A percentile compares a stretch with the other conserved stretches of the same genome.
These are phyloP conservation scores for Trichoderma cornu-damae DNA, from an alignment of 2,329 filamentous ascomycete species.

Conservation along the genomic window DNA sequence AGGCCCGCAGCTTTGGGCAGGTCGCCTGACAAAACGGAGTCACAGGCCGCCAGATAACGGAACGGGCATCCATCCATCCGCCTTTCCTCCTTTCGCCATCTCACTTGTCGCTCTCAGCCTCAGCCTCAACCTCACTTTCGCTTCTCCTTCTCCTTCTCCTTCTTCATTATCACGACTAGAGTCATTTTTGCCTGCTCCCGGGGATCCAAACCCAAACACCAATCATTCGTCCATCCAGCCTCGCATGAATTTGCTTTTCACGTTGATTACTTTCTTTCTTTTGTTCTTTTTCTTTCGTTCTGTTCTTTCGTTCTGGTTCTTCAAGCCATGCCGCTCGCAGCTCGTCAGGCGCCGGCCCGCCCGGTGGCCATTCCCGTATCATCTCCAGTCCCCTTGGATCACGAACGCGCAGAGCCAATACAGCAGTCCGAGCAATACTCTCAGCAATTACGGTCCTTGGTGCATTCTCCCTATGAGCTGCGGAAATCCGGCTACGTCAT, in stretches of 20 bases:
- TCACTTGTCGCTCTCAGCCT: not conserved
- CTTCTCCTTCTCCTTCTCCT: not conserved
- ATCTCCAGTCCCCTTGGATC: not conserved
- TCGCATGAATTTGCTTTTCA: too few relatives aligned
- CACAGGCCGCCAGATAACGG: too few relatives aligned
- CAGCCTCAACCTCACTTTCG: not conserved
- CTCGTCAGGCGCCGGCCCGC: not conserved
- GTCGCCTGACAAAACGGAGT: too few relatives aligned
- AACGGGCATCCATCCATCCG: not conserved
- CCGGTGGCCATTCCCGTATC: not conserved
- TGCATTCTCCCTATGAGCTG: slow-evolving; percentile 23
- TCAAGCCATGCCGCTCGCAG: not conserved
- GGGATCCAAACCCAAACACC: not conserved
- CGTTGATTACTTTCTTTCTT: not conserved
- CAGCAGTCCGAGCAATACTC: slow-evolving; percentile 22
- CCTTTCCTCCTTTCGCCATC: not conserved
- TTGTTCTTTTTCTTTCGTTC: not conserved
- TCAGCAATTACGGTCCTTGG: slow-evolving; percentile 20
- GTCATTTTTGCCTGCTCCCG: not conserved
- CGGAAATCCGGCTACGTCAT: slow-evolving; percentile 28
- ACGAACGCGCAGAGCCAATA: slow-evolving; percentile 21
- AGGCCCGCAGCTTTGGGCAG: too few relatives aligned
- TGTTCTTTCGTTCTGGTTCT: not conserved
- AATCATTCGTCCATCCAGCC: not conserved
- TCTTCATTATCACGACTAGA: too few relatives aligned